Evolutionary conservation across 495 filamentous ascomycete species (phyloP).

Genomic region (Aspergillus mulundensis): DNA sequence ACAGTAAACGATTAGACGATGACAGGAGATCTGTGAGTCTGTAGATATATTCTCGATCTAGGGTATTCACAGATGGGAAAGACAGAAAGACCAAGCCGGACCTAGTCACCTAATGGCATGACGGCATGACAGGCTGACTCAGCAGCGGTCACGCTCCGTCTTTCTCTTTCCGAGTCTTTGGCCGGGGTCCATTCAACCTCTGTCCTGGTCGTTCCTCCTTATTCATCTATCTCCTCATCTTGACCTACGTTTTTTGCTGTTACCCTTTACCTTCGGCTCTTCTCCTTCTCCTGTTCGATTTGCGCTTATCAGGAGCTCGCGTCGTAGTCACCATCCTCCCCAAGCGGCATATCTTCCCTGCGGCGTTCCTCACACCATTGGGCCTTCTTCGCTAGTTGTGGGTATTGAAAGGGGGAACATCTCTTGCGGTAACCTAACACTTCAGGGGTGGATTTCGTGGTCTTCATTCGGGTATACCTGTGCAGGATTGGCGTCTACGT

Average conservation of each 20-base stretch:
- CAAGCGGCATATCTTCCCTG: constrained; percentile 8
- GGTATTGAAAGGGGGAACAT: constrained; percentile 18
- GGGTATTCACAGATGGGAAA: too few relatives aligned
- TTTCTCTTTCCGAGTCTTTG: not conserved
- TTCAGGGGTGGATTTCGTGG: constrained; percentile 20
- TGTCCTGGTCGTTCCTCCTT: not conserved
- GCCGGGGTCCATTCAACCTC: not conserved
- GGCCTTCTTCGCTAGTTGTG: constrained; percentile 16
- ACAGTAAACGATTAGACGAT: too few relatives aligned
- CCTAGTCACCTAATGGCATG: not conserved
- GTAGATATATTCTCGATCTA: not conserved
- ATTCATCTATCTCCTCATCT: not conserved
- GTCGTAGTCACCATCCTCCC: constrained; percentile 13
- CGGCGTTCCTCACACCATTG: constrained; percentile 4
- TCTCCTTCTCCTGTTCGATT: constrained; percentile 6
- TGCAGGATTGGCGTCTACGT: constrained; percentile 24
- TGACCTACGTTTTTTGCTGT: constrained; percentile 12
- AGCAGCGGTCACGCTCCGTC: constrained; percentile 8
- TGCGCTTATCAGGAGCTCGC: not conserved
- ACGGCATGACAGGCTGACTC: constrained; percentile 15
- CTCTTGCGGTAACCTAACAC: constrained; percentile 24
- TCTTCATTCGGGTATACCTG: constrained; percentile 15
- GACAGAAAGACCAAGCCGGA: not conserved
- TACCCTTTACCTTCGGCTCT: constrained; percentile 4
- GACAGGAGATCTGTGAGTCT: not conserved